Evolutionary conservation across 441 rosid genomes (phyloP).

Genomic region (Omphalea diandra): DNA sequence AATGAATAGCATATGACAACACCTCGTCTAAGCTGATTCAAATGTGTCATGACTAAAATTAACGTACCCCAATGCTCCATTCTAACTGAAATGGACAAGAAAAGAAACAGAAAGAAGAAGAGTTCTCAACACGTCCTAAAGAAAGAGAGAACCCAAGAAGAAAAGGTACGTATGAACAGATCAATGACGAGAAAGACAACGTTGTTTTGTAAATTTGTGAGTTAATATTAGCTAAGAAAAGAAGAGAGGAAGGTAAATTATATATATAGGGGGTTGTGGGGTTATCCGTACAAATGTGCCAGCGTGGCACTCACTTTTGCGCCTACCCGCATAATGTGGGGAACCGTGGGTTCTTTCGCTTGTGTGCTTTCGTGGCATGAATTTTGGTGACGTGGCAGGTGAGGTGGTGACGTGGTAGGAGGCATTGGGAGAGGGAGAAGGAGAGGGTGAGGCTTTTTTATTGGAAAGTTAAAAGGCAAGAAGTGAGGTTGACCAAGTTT

Average conservation of each 20-base stretch:
- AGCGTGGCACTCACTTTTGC: slow-evolving; percentile 17
- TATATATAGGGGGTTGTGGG: background rate
- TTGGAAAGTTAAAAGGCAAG: background rate
- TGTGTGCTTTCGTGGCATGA: slow-evolving; percentile 6
- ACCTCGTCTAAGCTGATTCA: no score
- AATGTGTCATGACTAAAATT: no score
- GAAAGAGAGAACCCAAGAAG: slow-evolving; percentile 1
- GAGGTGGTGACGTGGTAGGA: background rate
- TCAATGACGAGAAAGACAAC: background rate
- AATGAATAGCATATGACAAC: no score
- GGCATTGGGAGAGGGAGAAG: background rate
- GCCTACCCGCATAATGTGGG: slow-evolving; percentile 36
- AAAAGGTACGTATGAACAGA: slow-evolving; percentile 5
- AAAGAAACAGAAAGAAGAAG: no score
- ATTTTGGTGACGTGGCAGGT: slow-evolving; percentile 14
- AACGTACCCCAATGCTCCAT: slow-evolving; percentile 18
- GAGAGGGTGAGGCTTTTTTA: background rate
- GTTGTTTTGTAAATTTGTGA: background rate
- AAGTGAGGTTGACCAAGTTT: slow-evolving; percentile 8
- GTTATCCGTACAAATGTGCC: slow-evolving; percentile 31
- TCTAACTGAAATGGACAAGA: background rate
- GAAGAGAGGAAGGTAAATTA: slow-evolving; percentile 37
- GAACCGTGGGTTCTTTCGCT: slow-evolving; percentile 14
- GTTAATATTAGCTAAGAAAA: slow-evolving; percentile 32
- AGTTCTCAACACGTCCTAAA: no score